Evolutionary conservation across 2,329 filamentous ascomycete species (phyloP).

Genomic region (Ophiocordyceps camponoti-floridani): DNA sequence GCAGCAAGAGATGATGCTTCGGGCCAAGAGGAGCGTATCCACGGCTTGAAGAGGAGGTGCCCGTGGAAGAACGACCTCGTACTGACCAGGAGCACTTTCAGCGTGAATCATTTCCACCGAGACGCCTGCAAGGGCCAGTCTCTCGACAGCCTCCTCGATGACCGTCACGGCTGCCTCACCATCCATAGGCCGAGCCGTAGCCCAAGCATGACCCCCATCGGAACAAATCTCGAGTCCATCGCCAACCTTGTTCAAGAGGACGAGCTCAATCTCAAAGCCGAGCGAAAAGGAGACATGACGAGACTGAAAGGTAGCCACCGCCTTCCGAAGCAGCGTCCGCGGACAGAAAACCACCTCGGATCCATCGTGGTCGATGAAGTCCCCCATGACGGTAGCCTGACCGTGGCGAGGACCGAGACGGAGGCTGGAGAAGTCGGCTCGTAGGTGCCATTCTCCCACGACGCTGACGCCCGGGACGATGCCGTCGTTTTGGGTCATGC

Average conservation of each 20-base stretch:
- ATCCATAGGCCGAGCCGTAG: conserved; percentile 36
- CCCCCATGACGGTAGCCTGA: conserved; percentile 48
- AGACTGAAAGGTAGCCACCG: conserved; percentile 30
- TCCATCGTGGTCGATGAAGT: conserved; percentile 42
- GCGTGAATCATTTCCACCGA: conserved; percentile 56
- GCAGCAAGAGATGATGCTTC: conserved; percentile 48
- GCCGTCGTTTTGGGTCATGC: conserved; percentile 49
- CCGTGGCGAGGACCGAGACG: conserved; percentile 36
- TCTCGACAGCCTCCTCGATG: conserved; percentile 40
- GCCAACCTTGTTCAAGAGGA: conserved; percentile 38
- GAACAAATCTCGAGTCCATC: conserved; percentile 28
- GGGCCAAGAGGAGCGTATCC: conserved; percentile 52
- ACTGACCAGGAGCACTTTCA: conserved; percentile 57
- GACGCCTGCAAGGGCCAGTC: conserved; percentile 43
- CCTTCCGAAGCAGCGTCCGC: conserved; percentile 38
- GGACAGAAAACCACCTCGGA: conserved; percentile 40
- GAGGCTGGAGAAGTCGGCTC: conserved; percentile 48
- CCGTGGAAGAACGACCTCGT: conserved; percentile 55
- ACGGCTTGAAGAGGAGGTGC: conserved; percentile 46
- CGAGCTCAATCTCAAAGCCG: conserved; percentile 71
- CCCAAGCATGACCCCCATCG: conserved; percentile 55
- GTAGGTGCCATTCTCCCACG: conserved; percentile 47
- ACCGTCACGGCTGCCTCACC: conserved; percentile 36
- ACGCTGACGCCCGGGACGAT: conserved; percentile 33
- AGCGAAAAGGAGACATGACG: conserved; percentile 42